A percentile compares a stretch with the other conserved stretches of the same genome.
These are phyloP conservation scores for Talaromyces borbonicus DNA, from an alignment of 495 filamentous ascomycete species.

Conservation along the genomic window DNA sequence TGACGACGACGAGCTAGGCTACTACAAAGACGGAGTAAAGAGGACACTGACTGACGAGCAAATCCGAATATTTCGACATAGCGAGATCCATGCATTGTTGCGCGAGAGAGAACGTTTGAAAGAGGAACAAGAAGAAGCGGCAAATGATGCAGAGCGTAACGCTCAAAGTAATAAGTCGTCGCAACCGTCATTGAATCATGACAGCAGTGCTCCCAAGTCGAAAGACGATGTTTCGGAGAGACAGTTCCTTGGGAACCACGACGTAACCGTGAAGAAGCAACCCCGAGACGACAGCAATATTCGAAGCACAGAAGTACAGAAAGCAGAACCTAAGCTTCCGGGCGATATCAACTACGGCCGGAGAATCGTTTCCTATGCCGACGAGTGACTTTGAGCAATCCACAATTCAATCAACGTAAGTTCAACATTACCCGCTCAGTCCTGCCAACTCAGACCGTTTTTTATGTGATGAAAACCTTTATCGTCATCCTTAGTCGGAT, in stretches of 20 bases:
- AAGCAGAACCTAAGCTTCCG: background rate
- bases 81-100: conserved; percentile 68
- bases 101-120: conserved; percentile 35
- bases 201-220: background rate
- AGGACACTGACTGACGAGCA: conserved; percentile 88
- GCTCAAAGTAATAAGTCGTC: background rate
- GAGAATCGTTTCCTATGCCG: conserved; percentile 1
- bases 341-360: background rate
- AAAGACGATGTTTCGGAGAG: background rate
- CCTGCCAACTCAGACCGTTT: too few relatives aligned
- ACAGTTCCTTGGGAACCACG: background rate
- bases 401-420: too few relatives aligned
- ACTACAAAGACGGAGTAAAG: conserved; percentile 82
- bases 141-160: background rate
- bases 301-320: too few relatives aligned
- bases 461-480: conserved; percentile 20
- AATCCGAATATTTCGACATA: conserved; percentile 82
- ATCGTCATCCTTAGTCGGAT: conserved; percentile 30
- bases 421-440: too few relatives aligned
- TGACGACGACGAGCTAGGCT: conserved; percentile 69
- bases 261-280: too few relatives aligned
- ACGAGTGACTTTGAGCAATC: background rate
- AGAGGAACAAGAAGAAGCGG: conserved; percentile 18
- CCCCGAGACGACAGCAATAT: too few relatives aligned
- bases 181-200: background rate